Evolutionary conservation across 1,284 basidiomycete genomes (phyloP).

Genomic region (Amylostereum areolatum): DNA sequence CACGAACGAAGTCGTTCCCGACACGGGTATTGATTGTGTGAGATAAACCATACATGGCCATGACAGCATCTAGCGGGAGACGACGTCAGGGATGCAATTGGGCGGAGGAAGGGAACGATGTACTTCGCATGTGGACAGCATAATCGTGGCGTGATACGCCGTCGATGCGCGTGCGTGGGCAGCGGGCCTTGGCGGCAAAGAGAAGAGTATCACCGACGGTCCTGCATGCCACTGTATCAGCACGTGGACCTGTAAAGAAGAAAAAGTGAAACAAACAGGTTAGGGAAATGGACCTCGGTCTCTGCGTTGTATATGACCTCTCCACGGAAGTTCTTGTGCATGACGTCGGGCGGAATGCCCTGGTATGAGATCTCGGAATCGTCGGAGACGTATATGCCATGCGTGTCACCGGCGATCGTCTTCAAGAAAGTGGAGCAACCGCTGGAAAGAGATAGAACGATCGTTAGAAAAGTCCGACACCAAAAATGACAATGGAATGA

Average conservation of each 20-base stretch:
- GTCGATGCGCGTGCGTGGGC: slow-evolving; percentile 1
- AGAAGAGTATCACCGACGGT: slow-evolving; percentile 50
- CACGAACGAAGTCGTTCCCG: slow-evolving; percentile 45
- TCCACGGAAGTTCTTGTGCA: slow-evolving; percentile 32
- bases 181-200: slow-evolving; percentile 41
- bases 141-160: slow-evolving; percentile 1
- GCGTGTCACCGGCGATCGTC: slow-evolving; percentile 46
- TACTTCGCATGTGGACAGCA: slow-evolving; percentile 2
- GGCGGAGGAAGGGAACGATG: too few species aligned
- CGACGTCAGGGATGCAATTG: slow-evolving; percentile 24
- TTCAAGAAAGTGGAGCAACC: slow-evolving; percentile 54
- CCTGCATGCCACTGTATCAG: background rate
- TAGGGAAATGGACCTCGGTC: slow-evolving; percentile 55
- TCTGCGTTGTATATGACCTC: slow-evolving; percentile 19
- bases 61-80: slow-evolving; percentile 29
- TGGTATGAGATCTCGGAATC: slow-evolving; percentile 48
- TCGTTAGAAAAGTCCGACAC: too few species aligned
- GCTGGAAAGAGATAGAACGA: slow-evolving; percentile 49
- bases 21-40: slow-evolving; percentile 52
- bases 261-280: slow-evolving; percentile 31
- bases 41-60: slow-evolving; percentile 54
- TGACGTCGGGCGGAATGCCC: slow-evolving; percentile 39
- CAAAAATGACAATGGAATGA: too few species aligned
- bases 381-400: slow-evolving; percentile 36
- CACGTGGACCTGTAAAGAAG: background rate